These are phyloP conservation scores for Claviceps cyperi DNA, from an alignment of 2,329 filamentous ascomycete species.

Conservation along the genomic window DNA sequence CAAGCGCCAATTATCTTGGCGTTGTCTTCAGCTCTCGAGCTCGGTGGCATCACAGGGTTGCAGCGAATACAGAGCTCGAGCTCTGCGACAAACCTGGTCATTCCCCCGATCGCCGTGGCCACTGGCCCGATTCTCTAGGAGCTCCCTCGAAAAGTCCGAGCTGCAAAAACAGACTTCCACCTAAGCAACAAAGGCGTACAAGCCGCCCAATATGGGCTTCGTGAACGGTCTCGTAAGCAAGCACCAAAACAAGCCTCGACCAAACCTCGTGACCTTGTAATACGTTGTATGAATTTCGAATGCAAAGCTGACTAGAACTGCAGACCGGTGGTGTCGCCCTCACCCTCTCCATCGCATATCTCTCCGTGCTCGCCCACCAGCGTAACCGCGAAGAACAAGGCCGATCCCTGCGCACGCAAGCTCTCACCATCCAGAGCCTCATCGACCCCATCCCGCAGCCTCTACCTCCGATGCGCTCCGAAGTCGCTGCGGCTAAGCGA, in stretches of 20 bases:
- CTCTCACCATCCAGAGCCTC: slow-evolving; percentile 37
- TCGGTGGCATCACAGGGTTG: slow-evolving; percentile 20
- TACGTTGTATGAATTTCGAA: not conserved
- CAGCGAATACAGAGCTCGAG: slow-evolving; percentile 9
- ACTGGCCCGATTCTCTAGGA: too few relatives aligned
- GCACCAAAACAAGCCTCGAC: not conserved
- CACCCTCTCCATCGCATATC: slow-evolving; percentile 58
- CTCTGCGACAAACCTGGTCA: not conserved
- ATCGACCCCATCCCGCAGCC: slow-evolving; percentile 32
- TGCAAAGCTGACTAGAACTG: not conserved
- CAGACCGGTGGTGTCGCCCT: slow-evolving; percentile 65
- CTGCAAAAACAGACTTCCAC: not conserved
- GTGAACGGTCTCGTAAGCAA: slow-evolving; percentile 52
- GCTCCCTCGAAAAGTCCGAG: slow-evolving; percentile 14
- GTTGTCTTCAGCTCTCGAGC: slow-evolving; percentile 10
- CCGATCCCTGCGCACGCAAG: slow-evolving; percentile 41
- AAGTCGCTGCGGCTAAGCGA: slow-evolving; percentile 35
- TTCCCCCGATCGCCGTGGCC: not conserved
- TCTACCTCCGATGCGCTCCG: slow-evolving; percentile 34
- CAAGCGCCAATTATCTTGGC: slow-evolving; percentile 5
- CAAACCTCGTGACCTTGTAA: too few relatives aligned
- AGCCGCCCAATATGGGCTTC: slow-evolving; percentile 47
- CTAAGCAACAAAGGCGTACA: not conserved
- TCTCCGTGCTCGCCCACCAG: slow-evolving; percentile 56
- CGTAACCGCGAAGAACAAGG: slow-evolving; percentile 48